These are phyloP conservation scores for Sporothrix dimorphospora DNA, from an alignment of 2,329 filamentous ascomycete species.

Conservation along the genomic window DNA sequence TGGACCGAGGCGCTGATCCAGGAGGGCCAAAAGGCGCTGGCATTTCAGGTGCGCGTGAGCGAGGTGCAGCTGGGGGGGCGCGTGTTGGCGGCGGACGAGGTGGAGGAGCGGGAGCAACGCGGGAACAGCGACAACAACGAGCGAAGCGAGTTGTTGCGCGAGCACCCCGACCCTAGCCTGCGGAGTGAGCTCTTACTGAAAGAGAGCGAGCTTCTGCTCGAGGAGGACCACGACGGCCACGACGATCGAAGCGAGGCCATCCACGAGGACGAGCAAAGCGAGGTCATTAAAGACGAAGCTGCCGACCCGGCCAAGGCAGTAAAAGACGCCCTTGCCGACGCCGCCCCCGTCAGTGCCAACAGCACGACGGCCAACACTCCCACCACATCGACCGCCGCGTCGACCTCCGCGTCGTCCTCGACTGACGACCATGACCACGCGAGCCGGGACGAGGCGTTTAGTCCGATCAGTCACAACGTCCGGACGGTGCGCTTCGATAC, in stretches of 20 bases:
- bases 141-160: not conserved
- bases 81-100: slow-evolving; percentile 72
- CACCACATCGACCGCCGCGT: not conserved
- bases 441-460: slow-evolving; percentile 25
- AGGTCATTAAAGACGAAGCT: not conserved
- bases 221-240: not conserved
- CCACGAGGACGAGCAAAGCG: not conserved
- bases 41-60: slow-evolving; percentile 75
- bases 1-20: slow-evolving; percentile 91
- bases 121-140: slow-evolving; percentile 19
- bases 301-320: not conserved
- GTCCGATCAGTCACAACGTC: slow-evolving; percentile 21
- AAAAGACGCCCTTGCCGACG: no score
- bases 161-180: not conserved
- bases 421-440: not conserved
- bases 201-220: not conserved
- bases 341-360: no score
- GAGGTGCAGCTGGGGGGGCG: slow-evolving; percentile 83
- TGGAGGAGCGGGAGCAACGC: slow-evolving; percentile 43
- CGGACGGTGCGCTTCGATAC: slow-evolving; percentile 26
- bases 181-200: not conserved
- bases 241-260: no score
- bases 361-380: not conserved
- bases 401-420: not conserved
- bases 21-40: slow-evolving; percentile 80